Evolutionary conservation across 2,329 filamentous ascomycete genomes (phyloP).

Genomic region (Mollisia scopiformis): DNA sequence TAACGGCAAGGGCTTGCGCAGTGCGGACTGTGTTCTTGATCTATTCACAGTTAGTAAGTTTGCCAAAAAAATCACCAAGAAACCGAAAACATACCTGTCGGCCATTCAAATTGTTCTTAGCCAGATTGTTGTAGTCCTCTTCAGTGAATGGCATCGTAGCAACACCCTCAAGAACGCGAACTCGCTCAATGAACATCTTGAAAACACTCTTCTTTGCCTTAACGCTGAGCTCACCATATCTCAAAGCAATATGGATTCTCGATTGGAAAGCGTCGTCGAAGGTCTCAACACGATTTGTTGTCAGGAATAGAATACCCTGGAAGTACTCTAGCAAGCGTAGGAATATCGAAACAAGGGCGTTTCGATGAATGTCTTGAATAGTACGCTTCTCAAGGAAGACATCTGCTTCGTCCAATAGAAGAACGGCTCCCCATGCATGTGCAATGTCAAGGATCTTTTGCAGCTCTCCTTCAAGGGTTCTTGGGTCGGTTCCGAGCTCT

Average conservation of each 20-base stretch:
- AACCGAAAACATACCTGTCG: slow-evolving; percentile 56
- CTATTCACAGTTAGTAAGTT: slow-evolving; percentile 43
- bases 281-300: slow-evolving; percentile 84
- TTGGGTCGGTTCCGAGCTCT: slow-evolving; percentile 78
- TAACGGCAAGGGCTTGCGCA: slow-evolving; percentile 79
- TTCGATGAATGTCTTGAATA: slow-evolving; percentile 82
- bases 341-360: slow-evolving; percentile 86
- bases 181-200: slow-evolving; percentile 79
- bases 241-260: slow-evolving; percentile 82
- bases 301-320: slow-evolving; percentile 87
- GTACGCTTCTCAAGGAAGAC: slow-evolving; percentile 84
- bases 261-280: slow-evolving; percentile 92
- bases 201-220: slow-evolving; percentile 81
- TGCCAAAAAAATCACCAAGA: background rate
- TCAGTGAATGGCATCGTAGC: slow-evolving; percentile 65
- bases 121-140: slow-evolving; percentile 67
- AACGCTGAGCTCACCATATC: slow-evolving; percentile 74
- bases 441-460: slow-evolving; percentile 86
- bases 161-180: slow-evolving; percentile 65
- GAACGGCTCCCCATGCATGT: slow-evolving; percentile 82
- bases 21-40: slow-evolving; percentile 90
- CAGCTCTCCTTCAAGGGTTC: slow-evolving; percentile 73
- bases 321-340: slow-evolving; percentile 87
- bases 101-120: slow-evolving; percentile 70
- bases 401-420: slow-evolving; percentile 85